These are phyloP conservation scores for Xylariaceae sp. DNA, from an alignment of 2,329 filamentous ascomycete species.

Conservation along the genomic window DNA sequence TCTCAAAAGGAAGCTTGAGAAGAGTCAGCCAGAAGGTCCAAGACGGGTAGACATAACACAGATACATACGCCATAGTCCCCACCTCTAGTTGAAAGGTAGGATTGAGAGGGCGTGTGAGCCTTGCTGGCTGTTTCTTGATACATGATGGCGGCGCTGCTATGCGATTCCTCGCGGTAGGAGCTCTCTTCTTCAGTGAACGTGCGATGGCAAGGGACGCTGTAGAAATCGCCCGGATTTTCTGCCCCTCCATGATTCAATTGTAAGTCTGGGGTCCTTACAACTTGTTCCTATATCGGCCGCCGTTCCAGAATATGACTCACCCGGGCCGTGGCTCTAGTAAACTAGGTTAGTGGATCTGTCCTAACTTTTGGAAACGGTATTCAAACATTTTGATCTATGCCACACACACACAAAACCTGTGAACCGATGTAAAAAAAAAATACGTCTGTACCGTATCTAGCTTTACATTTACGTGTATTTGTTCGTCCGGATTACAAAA, in stretches of 20 bases:
- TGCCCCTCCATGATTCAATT: conserved; percentile 4
- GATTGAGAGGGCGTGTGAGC: conserved; percentile 15
- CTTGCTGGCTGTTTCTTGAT: conserved; percentile 13
- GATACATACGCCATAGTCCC: conserved; percentile 17
- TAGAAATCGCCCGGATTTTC: not conserved
- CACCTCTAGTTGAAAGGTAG: conserved; percentile 19
- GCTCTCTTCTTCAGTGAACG: not conserved
- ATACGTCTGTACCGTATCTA: no score
- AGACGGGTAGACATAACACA: not conserved
- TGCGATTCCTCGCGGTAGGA: not conserved
- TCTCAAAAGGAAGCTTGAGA: conserved; percentile 75
- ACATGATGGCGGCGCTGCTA: conserved; percentile 8
- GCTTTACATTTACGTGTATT: no score
- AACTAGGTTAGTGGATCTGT: no score
- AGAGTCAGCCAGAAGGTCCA: not conserved
- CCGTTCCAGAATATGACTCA: conserved; percentile 15
- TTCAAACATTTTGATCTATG: no score
- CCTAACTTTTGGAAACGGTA: no score
- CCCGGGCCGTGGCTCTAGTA: conserved; percentile 2
- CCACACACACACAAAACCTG: no score
- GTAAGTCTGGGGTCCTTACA: not conserved
- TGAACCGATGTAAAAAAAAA: no score
- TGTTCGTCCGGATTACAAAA: no score
- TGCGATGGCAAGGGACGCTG: not conserved
- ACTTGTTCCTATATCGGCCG: not conserved